A percentile compares a stretch with the other conserved stretches of the same genome.
These are phyloP conservation scores for Austropuccinia psidii DNA, from an alignment of 1,284 basidiomycete genomes.

Conservation along the genomic window DNA sequence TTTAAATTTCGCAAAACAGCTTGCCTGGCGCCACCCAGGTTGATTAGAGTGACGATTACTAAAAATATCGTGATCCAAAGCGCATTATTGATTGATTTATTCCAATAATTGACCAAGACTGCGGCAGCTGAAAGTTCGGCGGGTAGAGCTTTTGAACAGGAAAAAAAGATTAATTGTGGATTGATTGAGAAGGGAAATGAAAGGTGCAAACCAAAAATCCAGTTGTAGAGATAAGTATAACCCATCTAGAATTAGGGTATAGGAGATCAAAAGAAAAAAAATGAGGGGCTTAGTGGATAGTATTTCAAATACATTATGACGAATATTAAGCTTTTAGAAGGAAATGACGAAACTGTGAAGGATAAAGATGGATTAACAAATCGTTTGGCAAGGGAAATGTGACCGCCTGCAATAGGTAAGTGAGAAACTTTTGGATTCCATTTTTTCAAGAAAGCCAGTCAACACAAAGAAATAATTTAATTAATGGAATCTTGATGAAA, in stretches of 20 bases:
- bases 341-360: slow-evolving; percentile 41
- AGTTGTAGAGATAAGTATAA: slow-evolving; percentile 48
- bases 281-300: neutral
- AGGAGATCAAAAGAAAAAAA: neutral
- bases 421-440: slow-evolving; percentile 41
- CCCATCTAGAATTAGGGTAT: neutral
- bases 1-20: too few species aligned
- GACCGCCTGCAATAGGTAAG: slow-evolving; percentile 56
- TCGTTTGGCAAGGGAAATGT: slow-evolving; percentile 68
- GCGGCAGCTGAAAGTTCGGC: slow-evolving; percentile 50
- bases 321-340: too few species aligned
- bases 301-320: slow-evolving; percentile 50
- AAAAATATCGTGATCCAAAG: slow-evolving; percentile 50
- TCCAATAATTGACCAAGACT: slow-evolving; percentile 50
- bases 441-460: too few species aligned
- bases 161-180: slow-evolving; percentile 39
- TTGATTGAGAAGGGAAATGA: neutral
- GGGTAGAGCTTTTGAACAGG: slow-evolving; percentile 46
- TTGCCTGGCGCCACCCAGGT: slow-evolving; percentile 48
- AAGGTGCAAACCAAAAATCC: slow-evolving; percentile 1
- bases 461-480: slow-evolving; percentile 42
- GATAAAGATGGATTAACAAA: slow-evolving; percentile 72
- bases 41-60: slow-evolving; percentile 50
- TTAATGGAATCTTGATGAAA: slow-evolving; percentile 49
- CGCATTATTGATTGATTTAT: slow-evolving; percentile 47